phyloP scores from a whole-genome alignment of 805 yeast species.

The Wickerhamomyces sydowiorum region DNA sequence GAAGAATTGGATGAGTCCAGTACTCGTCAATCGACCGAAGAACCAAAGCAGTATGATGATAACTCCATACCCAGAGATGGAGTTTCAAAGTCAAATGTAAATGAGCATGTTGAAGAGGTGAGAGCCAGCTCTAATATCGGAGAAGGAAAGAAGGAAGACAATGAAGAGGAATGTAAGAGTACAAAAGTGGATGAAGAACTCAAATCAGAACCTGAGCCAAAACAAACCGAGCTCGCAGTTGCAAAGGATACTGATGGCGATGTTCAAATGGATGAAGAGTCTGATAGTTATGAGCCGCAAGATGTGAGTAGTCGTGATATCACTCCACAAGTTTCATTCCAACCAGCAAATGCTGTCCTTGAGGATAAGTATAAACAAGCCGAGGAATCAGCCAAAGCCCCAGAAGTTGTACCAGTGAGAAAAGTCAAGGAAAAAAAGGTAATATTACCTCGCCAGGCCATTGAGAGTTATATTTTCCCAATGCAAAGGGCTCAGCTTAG shows the following conservation, averaged over 20 bases:
- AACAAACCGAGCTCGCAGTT: not conserved
- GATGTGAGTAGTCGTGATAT: not conserved
- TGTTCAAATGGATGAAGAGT: constrained; percentile 6
- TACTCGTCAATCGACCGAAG: constrained; percentile 6
- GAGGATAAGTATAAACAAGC: no score
- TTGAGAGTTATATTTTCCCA: constrained; percentile 41
- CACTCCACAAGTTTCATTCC: not conserved
- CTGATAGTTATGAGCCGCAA: constrained; percentile 16
- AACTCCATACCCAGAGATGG: not conserved
- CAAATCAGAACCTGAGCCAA: not conserved
- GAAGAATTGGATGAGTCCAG: constrained; percentile 9
- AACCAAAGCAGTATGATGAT: constrained; percentile 1
- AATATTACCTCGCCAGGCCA: constrained; percentile 13
- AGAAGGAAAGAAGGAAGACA: not conserved
- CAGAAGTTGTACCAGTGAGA: not conserved
- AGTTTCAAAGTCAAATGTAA: not conserved
- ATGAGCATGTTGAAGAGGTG: no score
- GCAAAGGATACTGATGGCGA: no score
- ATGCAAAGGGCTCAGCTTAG: constrained; percentile 36
- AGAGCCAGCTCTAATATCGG: not conserved
- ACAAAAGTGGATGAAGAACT: not conserved
- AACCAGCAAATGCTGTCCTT: not conserved
- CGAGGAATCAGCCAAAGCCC: not conserved
- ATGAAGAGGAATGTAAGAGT: not conserved
- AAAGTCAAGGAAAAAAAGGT: not conserved